Evolutionary conservation across 2,329 filamentous ascomycete species (phyloP).

Genomic region (Scedosporium apiospermum): DNA sequence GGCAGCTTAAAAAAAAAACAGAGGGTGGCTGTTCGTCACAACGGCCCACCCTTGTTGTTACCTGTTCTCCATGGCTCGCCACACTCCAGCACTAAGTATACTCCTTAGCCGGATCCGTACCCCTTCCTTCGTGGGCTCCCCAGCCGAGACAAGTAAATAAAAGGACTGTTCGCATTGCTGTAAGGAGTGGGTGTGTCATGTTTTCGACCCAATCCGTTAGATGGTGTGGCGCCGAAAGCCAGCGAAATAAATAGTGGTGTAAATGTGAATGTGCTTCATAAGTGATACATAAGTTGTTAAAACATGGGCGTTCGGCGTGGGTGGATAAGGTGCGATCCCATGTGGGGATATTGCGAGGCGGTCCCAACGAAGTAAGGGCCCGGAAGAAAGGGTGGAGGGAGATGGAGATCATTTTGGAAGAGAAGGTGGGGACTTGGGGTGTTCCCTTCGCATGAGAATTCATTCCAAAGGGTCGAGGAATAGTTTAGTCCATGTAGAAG

Average conservation of each 20-base stretch:
- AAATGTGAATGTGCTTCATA: not conserved
- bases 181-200: not conserved
- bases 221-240: not conserved
- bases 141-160: not conserved
- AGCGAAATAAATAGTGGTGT: not conserved
- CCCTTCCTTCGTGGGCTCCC: not conserved
- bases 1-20: no score
- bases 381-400: not conserved
- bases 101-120: not conserved
- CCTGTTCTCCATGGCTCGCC: no score
- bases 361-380: not conserved
- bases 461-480: not conserved
- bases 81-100: not conserved
- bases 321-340: not conserved
- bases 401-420: not conserved
- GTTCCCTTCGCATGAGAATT: not conserved
- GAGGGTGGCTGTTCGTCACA: no score
- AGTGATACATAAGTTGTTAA: not conserved
- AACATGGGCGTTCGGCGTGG: not conserved
- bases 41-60: no score
- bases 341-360: not conserved
- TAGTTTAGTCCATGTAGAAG: constrained; percentile 84
- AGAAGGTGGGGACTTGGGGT: not conserved
- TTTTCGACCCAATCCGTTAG: not conserved
- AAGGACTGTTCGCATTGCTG: not conserved